Evolutionary conservation across 2,329 filamentous ascomycete genomes (phyloP), one percentile per base, ranked within the genome.

Genomic region (Pseudogymnoascus sp.): DNA sequence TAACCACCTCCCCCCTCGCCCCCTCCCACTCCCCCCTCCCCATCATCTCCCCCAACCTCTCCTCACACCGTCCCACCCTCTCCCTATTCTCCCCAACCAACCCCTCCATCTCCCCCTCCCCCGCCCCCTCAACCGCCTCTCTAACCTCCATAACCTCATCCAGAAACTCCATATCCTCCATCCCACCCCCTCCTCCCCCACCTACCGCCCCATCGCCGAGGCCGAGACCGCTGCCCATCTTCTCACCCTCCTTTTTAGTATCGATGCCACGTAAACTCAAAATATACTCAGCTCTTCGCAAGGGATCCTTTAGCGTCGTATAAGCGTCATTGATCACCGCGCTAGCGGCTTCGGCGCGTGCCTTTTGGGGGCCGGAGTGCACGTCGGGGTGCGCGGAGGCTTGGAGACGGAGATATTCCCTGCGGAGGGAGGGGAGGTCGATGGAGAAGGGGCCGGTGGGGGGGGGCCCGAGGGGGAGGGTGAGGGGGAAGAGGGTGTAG

Each of bases 291-390:
- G 93, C 92, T 23, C 94, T 85, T 59, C 84, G 75, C 11, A 99
- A 79, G 14, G 94, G 92, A 69, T 88, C 84, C 60, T 84, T 79
- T 0, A 99, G 83, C 2, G 92, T 96, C 71, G 85, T 88, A 81
- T 95, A 97, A 0, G 94, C 94, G 68, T 92, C 88, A 79, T 97
- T 97, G 74, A 97, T 92, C 25, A 84, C 82, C 6, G 91, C 84
- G 8, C 89, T 94, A n/a, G 87, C 79, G 0, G 86, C 89, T 74
- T 95, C 90, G 18, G 92, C 91, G 59, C 82, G 71, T 69, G 77
- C 69, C 77, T 87, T 80, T 21, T 21, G 21, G 21, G 21, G 21
- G 21, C 21, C 21, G 21, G 84, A 63, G 73, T 77, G 69, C 67
- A 70, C 66, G 74, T 94, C 90, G 0, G 90, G 90, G 75, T 94